phyloP scores from a whole-genome alignment of 2,329 filamentous ascomycete species.

The Colletotrichum destructivum region DNA sequence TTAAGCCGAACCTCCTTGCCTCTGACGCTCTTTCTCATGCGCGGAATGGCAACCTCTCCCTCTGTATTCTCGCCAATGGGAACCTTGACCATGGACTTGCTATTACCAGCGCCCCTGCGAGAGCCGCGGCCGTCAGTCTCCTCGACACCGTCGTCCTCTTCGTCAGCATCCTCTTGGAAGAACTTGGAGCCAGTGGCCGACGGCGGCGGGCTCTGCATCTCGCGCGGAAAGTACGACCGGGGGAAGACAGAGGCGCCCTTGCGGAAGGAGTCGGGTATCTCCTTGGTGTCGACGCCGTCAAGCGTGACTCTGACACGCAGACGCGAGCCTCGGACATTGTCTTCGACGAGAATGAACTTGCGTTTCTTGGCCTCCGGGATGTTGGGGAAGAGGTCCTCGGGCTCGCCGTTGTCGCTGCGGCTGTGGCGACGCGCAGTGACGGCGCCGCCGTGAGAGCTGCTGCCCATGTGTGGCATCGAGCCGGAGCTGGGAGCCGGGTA shows the following conservation, averaged over 20 bases:
- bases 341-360: constrained; percentile 97
- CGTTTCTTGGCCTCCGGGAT: constrained; percentile 91
- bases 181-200: constrained; percentile 82
- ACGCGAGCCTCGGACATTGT: constrained; percentile 83
- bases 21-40: constrained; percentile 78
- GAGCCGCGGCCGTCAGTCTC: constrained; percentile 64
- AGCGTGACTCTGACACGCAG: constrained; percentile 93
- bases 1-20: constrained; percentile 92
- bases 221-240: constrained; percentile 90
- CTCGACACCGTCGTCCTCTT: constrained; percentile 70
- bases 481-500: constrained; percentile 69
- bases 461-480: constrained; percentile 75
- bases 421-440: constrained; percentile 55
- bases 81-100: constrained; percentile 70
- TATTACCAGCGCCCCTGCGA: constrained; percentile 53
- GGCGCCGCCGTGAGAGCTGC: constrained; percentile 50
- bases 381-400: constrained; percentile 85
- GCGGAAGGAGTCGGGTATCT: constrained; percentile 96
- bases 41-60: constrained; percentile 81
- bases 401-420: constrained; percentile 68
- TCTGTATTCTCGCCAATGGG: constrained; percentile 80
- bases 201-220: constrained; percentile 90
- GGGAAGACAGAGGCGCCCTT: constrained; percentile 92
- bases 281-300: constrained; percentile 93
- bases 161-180: constrained; percentile 76